Conservation (phyloP, 1,284 basidiomycete genomes). For the Puccinia horiana region DNA sequence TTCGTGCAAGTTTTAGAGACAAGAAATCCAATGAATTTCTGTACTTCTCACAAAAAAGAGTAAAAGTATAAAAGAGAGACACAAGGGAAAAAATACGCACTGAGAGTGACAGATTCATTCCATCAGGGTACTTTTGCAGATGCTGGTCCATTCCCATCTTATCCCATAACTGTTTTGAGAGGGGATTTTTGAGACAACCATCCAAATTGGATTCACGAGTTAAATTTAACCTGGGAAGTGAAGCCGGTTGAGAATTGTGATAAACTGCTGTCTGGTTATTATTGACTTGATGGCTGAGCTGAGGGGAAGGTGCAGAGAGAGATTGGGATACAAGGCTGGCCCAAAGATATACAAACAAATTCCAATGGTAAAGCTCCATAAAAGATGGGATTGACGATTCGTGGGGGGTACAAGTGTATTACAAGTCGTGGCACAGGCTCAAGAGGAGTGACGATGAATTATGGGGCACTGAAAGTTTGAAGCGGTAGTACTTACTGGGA, state of each 20-base stretch:
- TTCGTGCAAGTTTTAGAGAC: background rate
- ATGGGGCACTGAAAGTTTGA: background rate
- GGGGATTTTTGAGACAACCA: constrained; percentile 22
- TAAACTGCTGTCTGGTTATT: constrained; percentile 22
- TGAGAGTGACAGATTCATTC: constrained; percentile 31
- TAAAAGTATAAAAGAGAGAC: background rate
- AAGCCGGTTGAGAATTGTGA: background rate
- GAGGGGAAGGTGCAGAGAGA: background rate
- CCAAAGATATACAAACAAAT: background rate
- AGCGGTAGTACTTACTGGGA: background rate
- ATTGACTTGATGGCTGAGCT: background rate
- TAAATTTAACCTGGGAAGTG: constrained; percentile 20
- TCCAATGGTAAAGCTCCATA: background rate
- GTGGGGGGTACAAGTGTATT: background rate
- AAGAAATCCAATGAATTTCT: background rate
- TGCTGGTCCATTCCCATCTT: constrained; percentile 46
- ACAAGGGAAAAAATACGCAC: constrained; percentile 14
- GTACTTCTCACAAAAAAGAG: background rate
- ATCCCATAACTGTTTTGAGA: constrained; percentile 31
- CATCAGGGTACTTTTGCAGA: constrained; percentile 33
- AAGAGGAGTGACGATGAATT: background rate
- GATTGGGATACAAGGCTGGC: constrained; percentile 5
- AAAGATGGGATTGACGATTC: background rate
- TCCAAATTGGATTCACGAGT: constrained; percentile 5
- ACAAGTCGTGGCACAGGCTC: background rate